Conservation (phyloP, 2,329 filamentous ascomycete genomes). For the Sporothrix protearum region DNA sequence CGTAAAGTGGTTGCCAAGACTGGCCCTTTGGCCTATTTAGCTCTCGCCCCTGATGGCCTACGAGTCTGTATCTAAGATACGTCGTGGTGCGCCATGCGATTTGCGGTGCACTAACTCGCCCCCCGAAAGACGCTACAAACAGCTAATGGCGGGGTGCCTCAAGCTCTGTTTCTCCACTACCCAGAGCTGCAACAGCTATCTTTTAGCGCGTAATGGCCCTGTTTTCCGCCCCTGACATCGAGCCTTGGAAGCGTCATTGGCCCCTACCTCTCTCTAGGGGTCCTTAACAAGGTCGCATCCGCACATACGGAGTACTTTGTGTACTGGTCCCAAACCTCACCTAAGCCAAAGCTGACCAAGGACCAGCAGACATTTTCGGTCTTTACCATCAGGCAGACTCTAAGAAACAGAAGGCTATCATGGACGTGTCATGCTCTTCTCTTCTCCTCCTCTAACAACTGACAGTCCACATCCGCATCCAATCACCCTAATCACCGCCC, state of each 20-base stretch:
- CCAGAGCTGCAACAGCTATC: neutral
- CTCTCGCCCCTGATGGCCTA: neutral
- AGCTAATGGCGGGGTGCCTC: neutral
- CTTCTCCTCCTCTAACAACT: neutral
- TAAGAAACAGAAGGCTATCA: neutral
- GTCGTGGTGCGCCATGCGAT: no score
- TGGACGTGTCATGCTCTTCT: neutral
- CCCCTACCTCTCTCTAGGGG: neutral
- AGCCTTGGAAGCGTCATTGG: neutral
- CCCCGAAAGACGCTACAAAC: neutral
- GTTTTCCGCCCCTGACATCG: neutral
- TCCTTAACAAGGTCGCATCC: neutral
- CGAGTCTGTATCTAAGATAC: neutral
- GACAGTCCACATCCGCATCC: neutral
- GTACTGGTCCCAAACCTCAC: neutral
- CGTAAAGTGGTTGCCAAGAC: conserved; percentile 6
- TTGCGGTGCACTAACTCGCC: neutral
- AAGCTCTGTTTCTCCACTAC: conserved; percentile 2
- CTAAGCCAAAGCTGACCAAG: neutral
- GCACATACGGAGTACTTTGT: neutral
- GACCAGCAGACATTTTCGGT: neutral
- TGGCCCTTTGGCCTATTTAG: no score
- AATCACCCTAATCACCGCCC: neutral
- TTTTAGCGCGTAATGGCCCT: neutral
- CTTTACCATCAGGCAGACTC: neutral